Conservation (phyloP, 1,284 basidiomycete species). For the Phylloporus sp. region DNA sequence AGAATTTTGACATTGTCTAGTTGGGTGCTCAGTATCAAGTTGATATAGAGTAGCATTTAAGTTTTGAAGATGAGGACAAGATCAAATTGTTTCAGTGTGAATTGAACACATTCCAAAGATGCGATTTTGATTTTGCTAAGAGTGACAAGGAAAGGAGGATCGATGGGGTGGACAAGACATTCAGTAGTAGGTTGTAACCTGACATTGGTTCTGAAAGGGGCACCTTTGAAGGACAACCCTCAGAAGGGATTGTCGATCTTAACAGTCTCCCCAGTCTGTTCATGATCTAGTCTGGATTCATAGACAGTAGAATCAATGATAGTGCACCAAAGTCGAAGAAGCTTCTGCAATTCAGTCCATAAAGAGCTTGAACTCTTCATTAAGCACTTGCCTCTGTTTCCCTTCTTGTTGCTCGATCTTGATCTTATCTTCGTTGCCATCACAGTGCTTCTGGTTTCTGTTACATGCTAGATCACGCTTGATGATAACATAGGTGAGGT, state of each 20-base stretch:
- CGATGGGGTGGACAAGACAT: slow-evolving; percentile 94
- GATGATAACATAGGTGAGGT: no score
- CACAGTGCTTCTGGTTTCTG: slow-evolving; percentile 94
- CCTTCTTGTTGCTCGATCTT: slow-evolving; percentile 97
- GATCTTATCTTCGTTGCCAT: slow-evolving; percentile 99
- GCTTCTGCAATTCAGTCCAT: slow-evolving; percentile 94
- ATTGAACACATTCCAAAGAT: slow-evolving; percentile 97
- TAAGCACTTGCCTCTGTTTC: slow-evolving; percentile 85
- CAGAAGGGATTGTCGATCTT: slow-evolving; percentile 98
- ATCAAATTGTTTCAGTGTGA: slow-evolving; percentile 97
- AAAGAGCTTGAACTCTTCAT: slow-evolving; percentile 96
- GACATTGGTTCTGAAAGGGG: slow-evolving; percentile 95
- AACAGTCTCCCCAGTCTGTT: slow-evolving; percentile 77
- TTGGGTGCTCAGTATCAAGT: slow-evolving; percentile 90
- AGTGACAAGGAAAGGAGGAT: slow-evolving; percentile 95
- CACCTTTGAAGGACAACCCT: slow-evolving; percentile 96
- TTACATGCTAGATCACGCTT: slow-evolving; percentile 77
- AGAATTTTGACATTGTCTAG: slow-evolving; percentile 98
- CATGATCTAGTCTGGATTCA: slow-evolving; percentile 21
- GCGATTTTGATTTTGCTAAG: slow-evolving; percentile 96
- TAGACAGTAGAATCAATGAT: background rate
- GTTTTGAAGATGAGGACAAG: slow-evolving; percentile 95
- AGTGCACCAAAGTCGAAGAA: slow-evolving; percentile 66
- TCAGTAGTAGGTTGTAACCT: slow-evolving; percentile 97
- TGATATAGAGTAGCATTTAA: slow-evolving; percentile 90